phyloP scores from a whole-genome alignment of 106 monocot species.

The Apostasia ramifera region DNA sequence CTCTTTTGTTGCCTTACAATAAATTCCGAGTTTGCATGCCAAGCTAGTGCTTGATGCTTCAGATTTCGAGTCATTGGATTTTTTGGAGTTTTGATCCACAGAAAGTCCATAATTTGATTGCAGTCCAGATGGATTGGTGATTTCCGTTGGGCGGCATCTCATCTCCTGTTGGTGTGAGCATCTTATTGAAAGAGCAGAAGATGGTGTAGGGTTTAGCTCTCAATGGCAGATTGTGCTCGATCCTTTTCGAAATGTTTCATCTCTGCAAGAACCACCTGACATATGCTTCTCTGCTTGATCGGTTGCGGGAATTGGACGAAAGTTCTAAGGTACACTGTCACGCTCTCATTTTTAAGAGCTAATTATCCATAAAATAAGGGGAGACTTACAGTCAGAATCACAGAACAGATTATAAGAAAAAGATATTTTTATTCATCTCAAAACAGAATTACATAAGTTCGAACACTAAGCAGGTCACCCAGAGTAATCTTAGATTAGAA shows the following conservation, averaged over 20 bases:
- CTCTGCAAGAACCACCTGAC: slow-evolving; percentile 34
- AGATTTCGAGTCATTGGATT: neutral
- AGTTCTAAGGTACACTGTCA: slow-evolving; percentile 54
- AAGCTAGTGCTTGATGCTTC: neutral
- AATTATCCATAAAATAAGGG: too few relatives aligned
- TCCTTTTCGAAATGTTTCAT: slow-evolving; percentile 51
- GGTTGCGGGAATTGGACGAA: slow-evolving; percentile 83
- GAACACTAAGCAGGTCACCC: too few relatives aligned
- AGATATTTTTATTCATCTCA: too few relatives aligned
- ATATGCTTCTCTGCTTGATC: slow-evolving; percentile 31
- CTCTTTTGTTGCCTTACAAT: neutral
- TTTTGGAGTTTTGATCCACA: neutral
- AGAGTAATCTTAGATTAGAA: too few relatives aligned
- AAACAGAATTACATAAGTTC: too few relatives aligned
- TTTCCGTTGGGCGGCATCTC: neutral
- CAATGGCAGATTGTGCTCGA: slow-evolving; percentile 38
- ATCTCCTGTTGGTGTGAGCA: neutral
- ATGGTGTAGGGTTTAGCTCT: neutral
- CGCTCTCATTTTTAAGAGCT: too few relatives aligned
- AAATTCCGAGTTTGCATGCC: neutral
- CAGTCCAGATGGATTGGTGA: neutral
- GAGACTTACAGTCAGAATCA: too few relatives aligned
- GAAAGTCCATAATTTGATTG: neutral
- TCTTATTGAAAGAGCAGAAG: neutral
- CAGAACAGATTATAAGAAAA: too few relatives aligned